Evolutionary conservation across 768 basidiomycete genomes (phyloP).

Genomic region (Kwoniella dendrophila): DNA sequence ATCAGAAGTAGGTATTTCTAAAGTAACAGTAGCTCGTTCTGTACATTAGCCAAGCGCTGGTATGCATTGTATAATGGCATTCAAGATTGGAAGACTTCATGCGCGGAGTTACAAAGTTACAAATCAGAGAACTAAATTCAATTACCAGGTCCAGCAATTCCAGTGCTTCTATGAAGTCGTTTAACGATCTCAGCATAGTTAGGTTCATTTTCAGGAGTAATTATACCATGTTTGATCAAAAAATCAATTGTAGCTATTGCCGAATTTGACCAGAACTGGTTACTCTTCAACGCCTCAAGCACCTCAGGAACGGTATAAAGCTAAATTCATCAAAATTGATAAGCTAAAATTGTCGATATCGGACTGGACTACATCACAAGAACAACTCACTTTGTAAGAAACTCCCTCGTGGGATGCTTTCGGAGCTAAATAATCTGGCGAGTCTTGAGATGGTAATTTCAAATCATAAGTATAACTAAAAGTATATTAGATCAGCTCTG

Average conservation of each 20-base stretch:
- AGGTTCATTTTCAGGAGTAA: slow-evolving; percentile 85
- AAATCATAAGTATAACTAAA: slow-evolving; percentile 82
- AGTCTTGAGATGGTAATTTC: slow-evolving; percentile 61
- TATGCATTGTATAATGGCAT: neutral
- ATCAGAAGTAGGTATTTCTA: slow-evolving; percentile 29
- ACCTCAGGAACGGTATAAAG: slow-evolving; percentile 69
- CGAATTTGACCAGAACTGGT: slow-evolving; percentile 90
- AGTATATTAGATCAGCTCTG: slow-evolving; percentile 34
- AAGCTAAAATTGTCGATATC: neutral
- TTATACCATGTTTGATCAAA: slow-evolving; percentile 77
- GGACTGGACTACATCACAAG: neutral
- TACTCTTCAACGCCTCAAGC: slow-evolving; percentile 66
- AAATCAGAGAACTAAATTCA: neutral
- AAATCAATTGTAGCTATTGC: slow-evolving; percentile 87
- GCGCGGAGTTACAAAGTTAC: neutral
- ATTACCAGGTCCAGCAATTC: slow-evolving; percentile 35
- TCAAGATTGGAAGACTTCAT: too few relatives aligned
- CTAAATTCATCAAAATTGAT: slow-evolving; percentile 56
- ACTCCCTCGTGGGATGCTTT: slow-evolving; percentile 87
- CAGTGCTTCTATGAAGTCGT: slow-evolving; percentile 36
- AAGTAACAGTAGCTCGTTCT: neutral
- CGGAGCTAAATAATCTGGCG: slow-evolving; percentile 62
- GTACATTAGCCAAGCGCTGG: too few relatives aligned
- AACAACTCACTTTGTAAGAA: slow-evolving; percentile 42
- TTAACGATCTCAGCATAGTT: slow-evolving; percentile 70